Evolutionary conservation across 768 basidiomycete genomes (phyloP), one percentile per base, ranked within the genome.

Genomic region (Termitomyces sp.): DNA sequence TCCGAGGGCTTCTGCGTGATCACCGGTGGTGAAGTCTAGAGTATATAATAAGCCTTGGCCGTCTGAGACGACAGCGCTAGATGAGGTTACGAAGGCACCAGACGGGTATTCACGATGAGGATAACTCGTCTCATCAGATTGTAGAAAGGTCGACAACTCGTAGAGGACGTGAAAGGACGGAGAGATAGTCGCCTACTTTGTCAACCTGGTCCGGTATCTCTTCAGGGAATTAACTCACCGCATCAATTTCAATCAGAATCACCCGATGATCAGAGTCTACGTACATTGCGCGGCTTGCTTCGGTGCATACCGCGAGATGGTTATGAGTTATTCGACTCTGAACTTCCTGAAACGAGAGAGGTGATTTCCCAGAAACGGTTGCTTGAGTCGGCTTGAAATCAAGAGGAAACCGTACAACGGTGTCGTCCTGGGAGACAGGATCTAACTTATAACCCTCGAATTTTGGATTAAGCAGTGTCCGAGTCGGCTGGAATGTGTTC

Each of bases 401-500:
- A 59, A 92, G 79, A 9, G 69, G 68, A 67, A 79, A 81, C 26
- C 81, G 77, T 20, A 71, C 70, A 5, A 88, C 77, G 9, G 74
- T 72, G 8, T 81, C 73, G n/a, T 85, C 81, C 62, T 86, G 84
- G 12, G 76, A 68, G 34, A 90, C 73, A 3, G 83, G 72, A 60
- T 85, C 78, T 28, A 94, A 77, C 62, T 82, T 90, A 69, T 94
- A 94, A 2, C 88, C 89, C 62, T 94, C 92, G 57, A 94, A 94
- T 62, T 87, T 88, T 1, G 90, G 84, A 63, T 94, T 93, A 26
- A 90, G 70, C 16, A 93, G 77, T 31, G 76, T 66, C 42, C 81
- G 81, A 6, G 79, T 72, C 10, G 77, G 70, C n/a, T 64, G 66
- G 63, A 85, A 84, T 13, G 63, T 46, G 46, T 69, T 62, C 73